These are phyloP conservation scores for Phaeodactylum tricornutum DNA, from an alignment of 108 stramenopile species.

Conservation along the genomic window DNA sequence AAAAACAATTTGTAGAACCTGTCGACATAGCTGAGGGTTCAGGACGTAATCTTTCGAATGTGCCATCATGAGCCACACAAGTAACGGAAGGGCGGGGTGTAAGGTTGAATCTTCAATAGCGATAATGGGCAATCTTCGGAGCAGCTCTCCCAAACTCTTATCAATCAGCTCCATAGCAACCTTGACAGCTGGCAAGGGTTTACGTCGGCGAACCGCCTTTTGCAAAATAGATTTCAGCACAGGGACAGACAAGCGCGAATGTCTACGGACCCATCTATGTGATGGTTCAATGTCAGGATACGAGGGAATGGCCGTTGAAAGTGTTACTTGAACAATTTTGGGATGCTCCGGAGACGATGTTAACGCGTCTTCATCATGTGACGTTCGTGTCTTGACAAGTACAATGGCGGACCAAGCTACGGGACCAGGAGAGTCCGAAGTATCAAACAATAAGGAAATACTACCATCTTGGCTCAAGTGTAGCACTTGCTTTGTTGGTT, in stretches of 20 bases:
- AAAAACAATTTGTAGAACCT: slow-evolving; percentile 59
- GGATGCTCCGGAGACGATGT: slow-evolving; percentile 18
- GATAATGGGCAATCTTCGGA: slow-evolving; percentile 83
- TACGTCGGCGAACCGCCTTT: slow-evolving; percentile 68
- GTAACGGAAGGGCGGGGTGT: slow-evolving; percentile 73
- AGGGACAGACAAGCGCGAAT: slow-evolving; percentile 59
- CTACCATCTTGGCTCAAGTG: slow-evolving; percentile 8
- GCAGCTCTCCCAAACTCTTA: slow-evolving; percentile 46
- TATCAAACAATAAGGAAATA: neutral
- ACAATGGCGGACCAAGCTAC: slow-evolving; percentile 28
- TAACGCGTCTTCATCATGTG: neutral
- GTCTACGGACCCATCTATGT: slow-evolving; percentile 31
- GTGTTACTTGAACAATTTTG: slow-evolving; percentile 14
- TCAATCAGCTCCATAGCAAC: slow-evolving; percentile 78
- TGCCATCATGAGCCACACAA: slow-evolving; percentile 88
- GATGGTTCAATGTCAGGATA: neutral
- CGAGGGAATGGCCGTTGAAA: neutral
- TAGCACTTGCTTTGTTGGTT: too few species aligned
- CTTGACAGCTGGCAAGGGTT: slow-evolving; percentile 66
- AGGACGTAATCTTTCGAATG: slow-evolving; percentile 53
- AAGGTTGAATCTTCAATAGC: slow-evolving; percentile 82
- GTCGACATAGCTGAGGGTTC: slow-evolving; percentile 12
- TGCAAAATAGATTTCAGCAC: slow-evolving; percentile 83
- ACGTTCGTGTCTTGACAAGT: slow-evolving; percentile 6
- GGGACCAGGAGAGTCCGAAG: neutral